A percentile compares a stretch with the other conserved stretches of the same genome.
Conservation (phyloP, 2,329 filamentous ascomycete species). For the Phialophora verrucosa region DNA sequence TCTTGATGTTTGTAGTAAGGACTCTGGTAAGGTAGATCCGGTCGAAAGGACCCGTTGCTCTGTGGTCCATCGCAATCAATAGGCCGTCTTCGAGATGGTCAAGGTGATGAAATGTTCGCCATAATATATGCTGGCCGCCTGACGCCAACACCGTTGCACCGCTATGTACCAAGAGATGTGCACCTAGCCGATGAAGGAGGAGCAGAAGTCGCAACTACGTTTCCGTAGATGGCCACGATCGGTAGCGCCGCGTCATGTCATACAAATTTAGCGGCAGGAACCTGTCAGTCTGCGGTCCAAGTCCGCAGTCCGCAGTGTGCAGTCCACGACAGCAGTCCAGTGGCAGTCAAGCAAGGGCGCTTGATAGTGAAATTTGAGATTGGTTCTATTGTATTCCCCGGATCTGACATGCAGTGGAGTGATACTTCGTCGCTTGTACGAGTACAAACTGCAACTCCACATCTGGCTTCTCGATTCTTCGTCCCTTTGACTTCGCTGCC, state of each 20-base stretch:
- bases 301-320: not conserved
- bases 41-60: not conserved
- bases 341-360: no score
- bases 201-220: not conserved
- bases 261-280: constrained; percentile 13
- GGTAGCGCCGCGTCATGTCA: constrained; percentile 20
- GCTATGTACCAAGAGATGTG: no score
- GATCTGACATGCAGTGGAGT: not conserved
- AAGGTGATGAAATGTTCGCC: constrained; percentile 9
- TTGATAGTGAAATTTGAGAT: not conserved
- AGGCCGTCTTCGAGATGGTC: constrained; percentile 2
- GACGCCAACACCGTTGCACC: not conserved
- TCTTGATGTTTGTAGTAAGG: not conserved
- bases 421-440: not conserved
- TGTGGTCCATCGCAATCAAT: not conserved
- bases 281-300: not conserved
- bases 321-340: not conserved
- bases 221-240: not conserved
- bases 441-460: not conserved
- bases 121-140: not conserved
- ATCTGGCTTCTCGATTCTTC: constrained; percentile 11
- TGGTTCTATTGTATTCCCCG: not conserved
- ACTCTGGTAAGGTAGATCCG: not conserved
- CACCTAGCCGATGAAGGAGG: not conserved
- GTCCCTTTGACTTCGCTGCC: not conserved